Conservation (phyloP, 768 basidiomycete species). For the Tricholoma flavovirens region DNA sequence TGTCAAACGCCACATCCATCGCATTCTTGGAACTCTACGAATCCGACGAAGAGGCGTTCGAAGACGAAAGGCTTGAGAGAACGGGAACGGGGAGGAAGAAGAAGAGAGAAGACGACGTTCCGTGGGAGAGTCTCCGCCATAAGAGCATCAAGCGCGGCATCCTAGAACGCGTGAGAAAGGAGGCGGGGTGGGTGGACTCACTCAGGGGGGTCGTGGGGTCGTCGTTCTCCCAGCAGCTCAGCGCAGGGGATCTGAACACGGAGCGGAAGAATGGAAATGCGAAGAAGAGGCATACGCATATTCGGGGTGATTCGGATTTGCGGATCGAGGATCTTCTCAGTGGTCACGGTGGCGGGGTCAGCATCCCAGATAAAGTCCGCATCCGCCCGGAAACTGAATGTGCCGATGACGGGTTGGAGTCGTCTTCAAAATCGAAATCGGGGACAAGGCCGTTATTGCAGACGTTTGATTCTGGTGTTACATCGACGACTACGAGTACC, state of each 20-base stretch:
- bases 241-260: not conserved
- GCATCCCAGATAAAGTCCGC: not conserved
- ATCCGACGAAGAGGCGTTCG: conserved; percentile 7
- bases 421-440: not conserved
- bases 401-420: not conserved
- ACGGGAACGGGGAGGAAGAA: not conserved
- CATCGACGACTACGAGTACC: conserved; percentile 8
- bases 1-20: conserved; percentile 15
- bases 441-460: not conserved
- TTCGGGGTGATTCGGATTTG: not conserved
- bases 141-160: conserved; percentile 49
- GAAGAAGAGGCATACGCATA: not conserved
- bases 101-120: conserved; percentile 15
- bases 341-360: not conserved
- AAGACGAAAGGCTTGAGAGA: not conserved
- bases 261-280: conserved; percentile 5
- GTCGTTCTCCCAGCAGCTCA: conserved; percentile 9
- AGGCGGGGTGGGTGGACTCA: conserved; percentile 27
- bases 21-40: conserved; percentile 22
- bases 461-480: not conserved
- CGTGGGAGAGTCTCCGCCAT: conserved; percentile 43
- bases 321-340: not conserved
- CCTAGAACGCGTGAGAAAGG: conserved; percentile 35
- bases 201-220: conserved; percentile 21
- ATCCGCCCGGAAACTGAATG: not conserved